Conservation (phyloP, 768 basidiomycete genomes). For the Cyclocybe cylindracea region DNA sequence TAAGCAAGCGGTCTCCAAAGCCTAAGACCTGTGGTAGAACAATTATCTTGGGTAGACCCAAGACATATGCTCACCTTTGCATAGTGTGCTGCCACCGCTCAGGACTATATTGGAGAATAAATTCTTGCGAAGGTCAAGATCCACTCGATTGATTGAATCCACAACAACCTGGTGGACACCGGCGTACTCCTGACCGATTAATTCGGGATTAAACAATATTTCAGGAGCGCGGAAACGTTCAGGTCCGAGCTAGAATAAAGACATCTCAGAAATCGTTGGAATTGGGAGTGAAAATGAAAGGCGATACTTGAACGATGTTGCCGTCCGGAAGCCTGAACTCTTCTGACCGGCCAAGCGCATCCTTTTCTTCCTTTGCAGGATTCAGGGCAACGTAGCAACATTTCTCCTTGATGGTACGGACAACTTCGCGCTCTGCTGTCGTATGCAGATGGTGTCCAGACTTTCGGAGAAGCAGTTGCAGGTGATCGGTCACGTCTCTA, state of each 20-base stretch:
- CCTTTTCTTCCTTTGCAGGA: slow-evolving; percentile 95
- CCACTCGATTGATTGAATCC: slow-evolving; percentile 96
- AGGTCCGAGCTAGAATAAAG: slow-evolving; percentile 69
- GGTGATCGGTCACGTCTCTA: slow-evolving; percentile 95
- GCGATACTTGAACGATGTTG: slow-evolving; percentile 80
- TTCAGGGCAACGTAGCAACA: slow-evolving; percentile 94
- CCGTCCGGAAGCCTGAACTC: slow-evolving; percentile 96
- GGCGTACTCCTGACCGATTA: slow-evolving; percentile 94
- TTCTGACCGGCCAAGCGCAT: slow-evolving; percentile 72
- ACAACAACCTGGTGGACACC: slow-evolving; percentile 98
- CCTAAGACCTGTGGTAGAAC: slow-evolving; percentile 40
- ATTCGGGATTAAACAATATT: slow-evolving; percentile 95
- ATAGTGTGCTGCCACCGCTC: slow-evolving; percentile 94
- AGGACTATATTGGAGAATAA: slow-evolving; percentile 96
- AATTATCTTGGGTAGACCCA: slow-evolving; percentile 4
- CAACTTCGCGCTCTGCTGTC: slow-evolving; percentile 95
- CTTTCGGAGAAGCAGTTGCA: slow-evolving; percentile 92
- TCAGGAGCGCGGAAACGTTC: slow-evolving; percentile 98
- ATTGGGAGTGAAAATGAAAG: slow-evolving; percentile 6
- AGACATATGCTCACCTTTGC: slow-evolving; percentile 65
- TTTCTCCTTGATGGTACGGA: slow-evolving; percentile 97
- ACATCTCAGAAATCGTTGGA: slow-evolving; percentile 12
- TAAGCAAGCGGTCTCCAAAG: slow-evolving; percentile 93
- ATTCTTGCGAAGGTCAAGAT: slow-evolving; percentile 93
- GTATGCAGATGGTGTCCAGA: slow-evolving; percentile 95